Base-by-base conservation (phyloP, 2,329 filamentous ascomycete species). In the Plectosphaerella sp. region DNA sequence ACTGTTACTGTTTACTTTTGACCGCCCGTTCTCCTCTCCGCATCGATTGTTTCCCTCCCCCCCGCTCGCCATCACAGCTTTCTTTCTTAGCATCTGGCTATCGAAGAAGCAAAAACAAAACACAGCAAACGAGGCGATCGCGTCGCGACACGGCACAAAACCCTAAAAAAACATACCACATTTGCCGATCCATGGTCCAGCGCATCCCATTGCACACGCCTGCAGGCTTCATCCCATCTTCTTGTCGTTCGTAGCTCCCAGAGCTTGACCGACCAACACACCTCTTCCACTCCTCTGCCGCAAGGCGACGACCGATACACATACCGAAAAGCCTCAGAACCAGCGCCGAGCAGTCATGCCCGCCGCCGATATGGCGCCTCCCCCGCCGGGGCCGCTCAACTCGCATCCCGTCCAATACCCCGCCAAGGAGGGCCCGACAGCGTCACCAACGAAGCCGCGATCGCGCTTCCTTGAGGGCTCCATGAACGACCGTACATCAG, bases 401-500 rank as follows among this genome's bases (percentile, higher is more conserved):
- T 57, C 56, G 9, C 56, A 57, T 25, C 56, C 56, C 36, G 46
- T 57, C 49, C 28, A 48, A 35, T 46, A 49, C 33, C 24, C 41
- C 50, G 11, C 28, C 28, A 33, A 10, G 28, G 14, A 37, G 8
- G 3, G 20, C 10, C 33, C 52, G n/a, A 28, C 49, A 16, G 47
- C 48, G 5, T 22, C 41, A 12, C 41, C 41, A 5, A 43, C n/a
- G 20, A 49, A 74, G 82, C 72, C 54, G 9, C 53, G 54, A 35
- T 57, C 56, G 16, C 65, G 83, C 70, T 75, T 95, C 79, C 62
- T 86, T 37, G 91, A 96, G 70, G 91, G 88, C 41, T 93, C 87
- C 62, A 93, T 96, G 89, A 90, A 86, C 63, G 89, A 95, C 68
- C 84, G 88, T 58, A 76, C 82, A 33, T 92, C 88, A 62, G 79